Evolutionary conservation across 1,139 yeast genomes (phyloP).

Genomic region (Ashbya aceris): DNA sequence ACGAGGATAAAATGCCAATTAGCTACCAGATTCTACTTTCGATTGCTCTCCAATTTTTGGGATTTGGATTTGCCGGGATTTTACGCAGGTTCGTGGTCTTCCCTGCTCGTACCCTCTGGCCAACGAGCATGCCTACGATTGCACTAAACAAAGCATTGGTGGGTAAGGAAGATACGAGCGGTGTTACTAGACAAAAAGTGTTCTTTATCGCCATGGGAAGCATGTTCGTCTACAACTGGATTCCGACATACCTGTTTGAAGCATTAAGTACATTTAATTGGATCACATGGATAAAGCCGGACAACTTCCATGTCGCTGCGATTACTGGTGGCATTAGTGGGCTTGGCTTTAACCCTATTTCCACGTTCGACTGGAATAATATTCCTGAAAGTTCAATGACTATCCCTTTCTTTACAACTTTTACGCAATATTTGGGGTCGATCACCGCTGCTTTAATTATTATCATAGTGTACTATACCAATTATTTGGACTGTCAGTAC

Average conservation of each 20-base stretch:
- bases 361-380: conserved; percentile 43
- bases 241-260: conserved; percentile 35
- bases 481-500: conserved; percentile 43
- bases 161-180: conserved; percentile 35
- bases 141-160: conserved; percentile 47
- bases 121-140: conserved; percentile 43
- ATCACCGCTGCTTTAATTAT: conserved; percentile 36
- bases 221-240: conserved; percentile 46
- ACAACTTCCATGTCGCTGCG: conserved; percentile 43
- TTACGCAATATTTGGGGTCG: conserved; percentile 38
- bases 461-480: conserved; percentile 41
- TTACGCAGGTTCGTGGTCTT: conserved; percentile 48
- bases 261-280: conserved; percentile 41
- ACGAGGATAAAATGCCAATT: conserved; percentile 35
- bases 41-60: conserved; percentile 48
- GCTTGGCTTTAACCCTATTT: conserved; percentile 46
- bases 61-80: conserved; percentile 57
- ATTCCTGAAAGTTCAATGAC: not conserved
- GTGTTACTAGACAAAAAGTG: conserved; percentile 36
- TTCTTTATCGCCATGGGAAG: conserved; percentile 35
- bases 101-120: conserved; percentile 51
- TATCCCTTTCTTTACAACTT: conserved; percentile 40
- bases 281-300: conserved; percentile 56
- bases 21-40: conserved; percentile 46
- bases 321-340: conserved; percentile 46